A percentile compares a stretch with the other conserved stretches of the same genome.
Conservation (phyloP, 345 rosid species). For the Syzygium jambos region DNA sequence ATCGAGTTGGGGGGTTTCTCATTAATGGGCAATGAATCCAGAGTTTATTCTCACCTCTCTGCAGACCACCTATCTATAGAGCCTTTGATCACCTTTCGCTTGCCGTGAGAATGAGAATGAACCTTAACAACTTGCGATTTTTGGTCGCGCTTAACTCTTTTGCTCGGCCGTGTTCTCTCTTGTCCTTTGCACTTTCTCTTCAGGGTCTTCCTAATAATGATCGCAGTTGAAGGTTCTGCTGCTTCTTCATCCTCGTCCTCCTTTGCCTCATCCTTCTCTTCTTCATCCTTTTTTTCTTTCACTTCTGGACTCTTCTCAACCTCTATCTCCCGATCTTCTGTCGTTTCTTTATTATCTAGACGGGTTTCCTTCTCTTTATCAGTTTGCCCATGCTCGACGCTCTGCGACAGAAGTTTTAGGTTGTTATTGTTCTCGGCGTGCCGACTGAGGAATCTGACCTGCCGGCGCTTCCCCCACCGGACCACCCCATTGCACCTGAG, state of each 20-base stretch:
- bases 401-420: neutral
- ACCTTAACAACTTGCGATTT: conserved; percentile 12
- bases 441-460: conserved; percentile 33
- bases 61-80: conserved; percentile 67
- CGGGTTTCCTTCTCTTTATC: neutral
- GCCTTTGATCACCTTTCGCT: conserved; percentile 25
- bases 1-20: neutral
- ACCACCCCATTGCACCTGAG: conserved; percentile 39
- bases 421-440: conserved; percentile 4
- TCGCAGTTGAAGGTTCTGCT: conserved; percentile 5
- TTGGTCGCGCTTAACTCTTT: conserved; percentile 19
- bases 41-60: conserved; percentile 39
- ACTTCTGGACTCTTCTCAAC: neutral
- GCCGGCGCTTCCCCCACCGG: conserved; percentile 71
- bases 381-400: neutral
- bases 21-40: neutral
- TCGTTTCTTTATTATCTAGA: neutral
- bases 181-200: conserved; percentile 32
- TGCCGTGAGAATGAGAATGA: conserved; percentile 15
- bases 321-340: neutral
- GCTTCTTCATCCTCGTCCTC: conserved; percentile 3
- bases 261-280: conserved; percentile 12
- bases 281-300: neutral
- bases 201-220: neutral
- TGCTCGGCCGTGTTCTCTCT: conserved; percentile 15